Conservation (phyloP, 2,329 filamentous ascomycete species). For the Clonostachys sp. region DNA sequence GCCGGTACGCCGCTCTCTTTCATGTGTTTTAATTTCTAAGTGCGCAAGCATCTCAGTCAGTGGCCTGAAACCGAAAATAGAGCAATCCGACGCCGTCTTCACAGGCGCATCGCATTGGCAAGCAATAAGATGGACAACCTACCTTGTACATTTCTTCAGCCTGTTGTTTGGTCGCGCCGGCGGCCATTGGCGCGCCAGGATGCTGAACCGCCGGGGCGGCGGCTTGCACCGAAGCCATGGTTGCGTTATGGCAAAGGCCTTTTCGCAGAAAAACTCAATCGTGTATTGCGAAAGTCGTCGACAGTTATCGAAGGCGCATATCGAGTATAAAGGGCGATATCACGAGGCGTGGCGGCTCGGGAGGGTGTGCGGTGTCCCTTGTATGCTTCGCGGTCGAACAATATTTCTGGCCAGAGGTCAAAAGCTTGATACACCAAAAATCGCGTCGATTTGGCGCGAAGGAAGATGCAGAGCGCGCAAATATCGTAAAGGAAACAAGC, state of each 20-base stretch:
- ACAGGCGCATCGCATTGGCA: conserved; percentile 1
- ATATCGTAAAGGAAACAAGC: not conserved
- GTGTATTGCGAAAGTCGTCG: conserved; percentile 7
- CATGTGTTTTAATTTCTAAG: conserved; percentile 84
- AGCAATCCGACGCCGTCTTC: not conserved
- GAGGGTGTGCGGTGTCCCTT: no score
- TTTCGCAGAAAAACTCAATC: conserved; percentile 14
- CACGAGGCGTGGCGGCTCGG: no score
- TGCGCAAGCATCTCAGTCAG: not conserved
- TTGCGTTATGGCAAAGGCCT: conserved; percentile 15
- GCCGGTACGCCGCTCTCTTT: conserved; percentile 77
- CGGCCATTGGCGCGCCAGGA: conserved; percentile 56
- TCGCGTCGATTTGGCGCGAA: not conserved
- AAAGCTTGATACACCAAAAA: not conserved
- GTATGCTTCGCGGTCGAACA: no score
- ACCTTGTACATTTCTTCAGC: conserved; percentile 71
- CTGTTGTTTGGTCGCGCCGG: conserved; percentile 70
- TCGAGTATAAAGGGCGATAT: conserved; percentile 17
- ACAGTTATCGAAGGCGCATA: conserved; percentile 28
- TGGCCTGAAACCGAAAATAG: not conserved
- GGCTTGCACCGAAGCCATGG: conserved; percentile 78
- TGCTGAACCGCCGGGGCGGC: conserved; percentile 61
- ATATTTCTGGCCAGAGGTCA: not conserved
- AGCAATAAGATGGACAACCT: conserved; percentile 23
- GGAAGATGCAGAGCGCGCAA: not conserved